phyloP scores from a whole-genome alignment of 768 basidiomycete species.

The Zangia roseola region DNA sequence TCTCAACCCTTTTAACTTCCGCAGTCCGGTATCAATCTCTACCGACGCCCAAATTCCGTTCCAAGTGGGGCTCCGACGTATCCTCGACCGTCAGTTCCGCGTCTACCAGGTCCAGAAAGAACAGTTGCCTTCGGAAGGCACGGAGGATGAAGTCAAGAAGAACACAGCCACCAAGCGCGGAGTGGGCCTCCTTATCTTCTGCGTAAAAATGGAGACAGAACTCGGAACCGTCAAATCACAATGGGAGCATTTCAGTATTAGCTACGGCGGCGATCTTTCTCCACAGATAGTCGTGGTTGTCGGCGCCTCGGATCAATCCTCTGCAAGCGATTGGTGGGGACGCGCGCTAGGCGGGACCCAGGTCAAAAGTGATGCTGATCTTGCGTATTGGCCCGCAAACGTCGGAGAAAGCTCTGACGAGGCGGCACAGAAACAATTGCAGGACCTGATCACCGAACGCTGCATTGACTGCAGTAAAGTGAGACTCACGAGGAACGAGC shows the following conservation, averaged over 20 bases:
- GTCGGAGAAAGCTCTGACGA: background rate
- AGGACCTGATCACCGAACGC: constrained; percentile 15
- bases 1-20: constrained; percentile 14
- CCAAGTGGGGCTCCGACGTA: constrained; percentile 9
- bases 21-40: constrained; percentile 23
- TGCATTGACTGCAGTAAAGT: constrained; percentile 23
- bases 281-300: constrained; percentile 23
- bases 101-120: constrained; percentile 24
- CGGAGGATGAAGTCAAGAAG: constrained; percentile 8
- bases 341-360: background rate
- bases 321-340: constrained; percentile 25
- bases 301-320: constrained; percentile 15
- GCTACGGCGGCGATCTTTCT: constrained; percentile 26
- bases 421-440: constrained; percentile 5
- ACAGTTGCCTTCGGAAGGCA: background rate
- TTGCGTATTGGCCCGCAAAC: constrained; percentile 10
- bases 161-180: constrained; percentile 17
- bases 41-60: constrained; percentile 19
- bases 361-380: constrained; percentile 3
- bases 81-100: constrained; percentile 10
- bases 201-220: constrained; percentile 6
- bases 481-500: constrained; percentile 3
- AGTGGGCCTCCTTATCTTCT: constrained; percentile 29
- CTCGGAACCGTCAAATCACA: constrained; percentile 11
- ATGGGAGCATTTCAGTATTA: constrained; percentile 24